Percentiles rank a stretch among this genome's conserved stretches.
Evolutionary conservation across 306 rosid species (phyloP).

Genomic region (Oemleria cerasiformis): DNA sequence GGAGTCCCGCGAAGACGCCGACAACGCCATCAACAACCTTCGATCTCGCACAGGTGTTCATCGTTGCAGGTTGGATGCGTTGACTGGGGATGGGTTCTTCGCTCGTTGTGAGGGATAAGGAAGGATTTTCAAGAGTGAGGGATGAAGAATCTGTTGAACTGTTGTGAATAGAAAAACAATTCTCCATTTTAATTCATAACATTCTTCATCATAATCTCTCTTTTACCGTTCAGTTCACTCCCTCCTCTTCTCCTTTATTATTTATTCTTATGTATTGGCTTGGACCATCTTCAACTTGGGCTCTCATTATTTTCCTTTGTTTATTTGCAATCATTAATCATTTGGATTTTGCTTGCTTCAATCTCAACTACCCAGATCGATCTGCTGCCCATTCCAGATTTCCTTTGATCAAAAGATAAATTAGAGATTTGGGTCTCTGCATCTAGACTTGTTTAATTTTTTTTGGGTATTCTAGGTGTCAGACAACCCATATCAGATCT

Average conservation of each 20-base stretch:
- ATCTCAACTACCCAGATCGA: constrained; percentile 45
- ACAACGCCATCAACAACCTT: too few species aligned
- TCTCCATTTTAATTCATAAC: constrained; percentile 34
- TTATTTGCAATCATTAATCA: constrained; percentile 12
- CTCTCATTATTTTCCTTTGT: constrained; percentile 26
- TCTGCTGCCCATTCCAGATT: constrained; percentile 16
- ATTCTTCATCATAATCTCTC: constrained; percentile 38
- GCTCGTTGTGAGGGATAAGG: too few species aligned
- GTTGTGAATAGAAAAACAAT: constrained; percentile 32
- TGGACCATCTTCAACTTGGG: background rate
- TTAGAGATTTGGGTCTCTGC: constrained; percentile 46
- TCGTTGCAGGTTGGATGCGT: too few species aligned
- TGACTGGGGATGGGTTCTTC: too few species aligned
- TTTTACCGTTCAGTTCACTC: constrained; percentile 26
- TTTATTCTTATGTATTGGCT: too few species aligned
- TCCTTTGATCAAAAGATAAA: constrained; percentile 18
- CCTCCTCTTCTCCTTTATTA: background rate
- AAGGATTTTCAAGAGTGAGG: constrained; percentile 35
- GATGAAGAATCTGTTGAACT: constrained; percentile 48
- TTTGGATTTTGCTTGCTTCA: constrained; percentile 29
- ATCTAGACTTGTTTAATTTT: constrained; percentile 43
- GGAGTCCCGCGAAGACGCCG: too few species aligned
- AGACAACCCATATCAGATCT: constrained; percentile 42
- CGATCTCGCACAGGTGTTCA: too few species aligned
- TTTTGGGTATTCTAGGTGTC: constrained; percentile 51